Evolutionary conservation across 2,329 filamentous ascomycete genomes (phyloP), one percentile per base, ranked within the genome.

Genomic region (Ceratocystis harringtonii): DNA sequence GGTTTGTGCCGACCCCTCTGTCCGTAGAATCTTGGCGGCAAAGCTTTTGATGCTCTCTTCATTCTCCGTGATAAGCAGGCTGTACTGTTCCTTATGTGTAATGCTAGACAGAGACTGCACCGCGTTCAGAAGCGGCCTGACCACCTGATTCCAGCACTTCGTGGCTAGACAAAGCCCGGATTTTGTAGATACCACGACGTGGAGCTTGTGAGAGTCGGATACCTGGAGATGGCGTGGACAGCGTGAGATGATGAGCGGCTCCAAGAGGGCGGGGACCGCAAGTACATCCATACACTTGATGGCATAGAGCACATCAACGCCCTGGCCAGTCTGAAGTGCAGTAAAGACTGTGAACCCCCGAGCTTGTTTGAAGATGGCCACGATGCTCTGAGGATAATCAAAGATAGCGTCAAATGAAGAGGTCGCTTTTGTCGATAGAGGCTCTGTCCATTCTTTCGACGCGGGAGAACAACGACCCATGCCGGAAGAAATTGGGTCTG

Each of bases 101-200:
- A 58, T 74, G 68, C 58, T 50, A 7, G 25, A 48, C 41, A 58
- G 15, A 41, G 22, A 10, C 67, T 69, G 36, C 41, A 65, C 45
- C 1, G 36, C 19, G 10, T 58, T 25, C n/a, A 68, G 30, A 5
- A 63, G 55, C 22, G 61, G 60, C 48, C 43, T 32, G 25, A 67
- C n/a, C 52, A 61, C 65, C 10, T 61, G 36, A 32, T 67, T 25
- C 61, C 64, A 65, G 30, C 48, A 61, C 43, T 45, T 45, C 57
- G 60, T 28, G 0, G 87, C 84, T 15, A 78, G 76, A 0, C 83
- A 80, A 1, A 80, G 81, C 15, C 88, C 88, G 0, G 88, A 89
- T 22, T 77, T 77, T 0, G 81, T 84, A 0, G 88, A 91, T 19
- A 91, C 78, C 25, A 92, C 73, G 19, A 90, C 77, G 70, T 89